phyloP scores from a whole-genome alignment of 345 rosid species.

The thale cress (Arabidopsis thaliana) region DNA sequence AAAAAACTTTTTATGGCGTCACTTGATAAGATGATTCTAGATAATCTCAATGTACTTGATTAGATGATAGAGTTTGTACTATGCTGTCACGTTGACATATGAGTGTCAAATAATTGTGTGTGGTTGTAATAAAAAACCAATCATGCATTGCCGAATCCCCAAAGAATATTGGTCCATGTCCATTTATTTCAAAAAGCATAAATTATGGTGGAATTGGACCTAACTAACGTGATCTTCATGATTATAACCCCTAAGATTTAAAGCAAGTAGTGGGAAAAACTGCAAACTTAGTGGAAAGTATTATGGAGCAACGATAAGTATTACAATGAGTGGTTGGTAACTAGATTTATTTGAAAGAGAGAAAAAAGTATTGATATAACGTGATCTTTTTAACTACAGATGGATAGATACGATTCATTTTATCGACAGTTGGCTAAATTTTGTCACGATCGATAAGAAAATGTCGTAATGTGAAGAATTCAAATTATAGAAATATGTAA shows the following conservation, averaged over 20 bases:
- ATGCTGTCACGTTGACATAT: conserved; percentile 23
- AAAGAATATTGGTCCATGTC: conserved; percentile 4
- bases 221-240: conserved; percentile 1
- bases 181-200: conserved; percentile 22
- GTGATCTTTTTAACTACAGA: conserved; percentile 4
- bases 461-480: not conserved
- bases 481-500: conserved; percentile 19
- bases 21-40: not conserved
- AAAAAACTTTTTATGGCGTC: not conserved
- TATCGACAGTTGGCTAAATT: conserved; percentile 25
- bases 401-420: not conserved
- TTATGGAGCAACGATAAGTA: not conserved
- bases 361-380: conserved; percentile 2
- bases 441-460: conserved; percentile 28
- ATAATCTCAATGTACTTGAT: conserved; percentile 9
- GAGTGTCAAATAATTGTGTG: conserved; percentile 14
- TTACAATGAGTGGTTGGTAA: not conserved
- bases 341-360: not conserved
- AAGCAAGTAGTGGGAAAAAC: conserved; percentile 6
- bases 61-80: conserved; percentile 30
- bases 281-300: not conserved
- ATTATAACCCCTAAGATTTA: not conserved
- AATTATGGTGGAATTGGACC: not conserved
- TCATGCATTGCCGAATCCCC: conserved; percentile 26
- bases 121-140: conserved; percentile 7